Base-by-base conservation (phyloP, 768 basidiomycete species). In the Mycena epipterygia region DNA sequence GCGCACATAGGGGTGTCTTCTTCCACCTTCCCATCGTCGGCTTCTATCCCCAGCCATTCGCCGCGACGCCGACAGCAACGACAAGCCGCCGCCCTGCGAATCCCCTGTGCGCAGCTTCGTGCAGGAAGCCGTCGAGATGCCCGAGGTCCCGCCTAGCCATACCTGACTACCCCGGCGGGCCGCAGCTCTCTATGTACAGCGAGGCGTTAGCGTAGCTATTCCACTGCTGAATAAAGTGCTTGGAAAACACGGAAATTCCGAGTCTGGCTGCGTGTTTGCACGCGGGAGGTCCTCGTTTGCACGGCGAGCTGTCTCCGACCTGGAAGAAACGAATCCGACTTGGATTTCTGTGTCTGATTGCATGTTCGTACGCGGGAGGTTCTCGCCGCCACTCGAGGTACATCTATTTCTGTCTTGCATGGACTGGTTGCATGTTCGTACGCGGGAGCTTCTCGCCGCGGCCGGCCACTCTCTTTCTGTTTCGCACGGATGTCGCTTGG, bases 111-210 rank as follows among this genome's bases (percentile, higher is more conserved):
- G n/a, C n/a, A n/a, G n/a, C n/a, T n/a, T n/a, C n/a, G n/a, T n/a
- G n/a, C n/a, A n/a, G n/a, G n/a, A n/a, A n/a, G n/a, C n/a, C n/a
- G n/a, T n/a, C n/a, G n/a, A n/a, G n/a, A n/a, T n/a, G n/a, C n/a
- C n/a, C n/a, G n/a, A n/a, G n/a, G n/a, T n/a, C n/a, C n/a, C n/a
- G n/a, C n/a, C 52, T 53, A 16, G 32, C 52, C 52, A 53, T 41
- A 58, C 56, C 56, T 58, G 56, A 58, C 41, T 41, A 58, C n/a
- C n/a, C n/a, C n/a, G n/a, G n/a, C n/a, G n/a, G n/a, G 56, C 56
- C 56, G 39, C 56, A 59, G 27, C 57, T 44, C 42, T 44, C 42
- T 44, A 44, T 60, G 59, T 23, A 60, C 44, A 60, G 59, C 59
- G 59, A 60, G 44, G 58, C n/a, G 44, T 42, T 42, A 17, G 42